These are phyloP conservation scores for Trichoderma reesei DNA, from an alignment of 495 filamentous ascomycete genomes.

Conservation along the genomic window DNA sequence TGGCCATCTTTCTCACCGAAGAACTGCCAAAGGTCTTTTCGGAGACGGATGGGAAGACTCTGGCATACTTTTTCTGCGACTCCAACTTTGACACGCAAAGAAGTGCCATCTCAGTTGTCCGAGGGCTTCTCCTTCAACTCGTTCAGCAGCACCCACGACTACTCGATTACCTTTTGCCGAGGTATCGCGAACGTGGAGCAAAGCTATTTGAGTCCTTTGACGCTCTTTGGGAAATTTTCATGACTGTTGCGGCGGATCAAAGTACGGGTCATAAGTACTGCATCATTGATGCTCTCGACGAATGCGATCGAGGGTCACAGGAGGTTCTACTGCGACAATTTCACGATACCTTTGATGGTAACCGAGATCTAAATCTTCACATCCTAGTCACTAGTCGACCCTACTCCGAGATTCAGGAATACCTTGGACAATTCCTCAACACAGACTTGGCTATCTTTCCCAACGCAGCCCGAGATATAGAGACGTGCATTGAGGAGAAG, in stretches of 20 bases:
- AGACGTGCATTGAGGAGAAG: too few relatives aligned
- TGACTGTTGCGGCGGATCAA: conserved; percentile 12
- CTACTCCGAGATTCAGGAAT: conserved; percentile 11
- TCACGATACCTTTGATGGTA: conserved; percentile 13
- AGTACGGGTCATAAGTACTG: conserved; percentile 15
- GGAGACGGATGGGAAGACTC: conserved; percentile 8
- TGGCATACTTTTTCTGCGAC: conserved; percentile 27
- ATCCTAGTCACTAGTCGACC: conserved; percentile 22
- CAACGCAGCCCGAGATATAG: too few relatives aligned
- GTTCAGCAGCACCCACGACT: conserved; percentile 15
- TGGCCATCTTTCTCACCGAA: conserved; percentile 19
- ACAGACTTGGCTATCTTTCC: too few relatives aligned
- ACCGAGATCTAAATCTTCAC: conserved; percentile 15
- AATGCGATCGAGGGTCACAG: conserved; percentile 20
- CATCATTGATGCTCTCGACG: conserved; percentile 24
- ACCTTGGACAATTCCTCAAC: background rate
- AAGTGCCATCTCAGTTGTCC: conserved; percentile 18
- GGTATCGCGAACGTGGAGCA: conserved; percentile 18
- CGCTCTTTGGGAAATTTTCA: conserved; percentile 19
- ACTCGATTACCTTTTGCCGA: conserved; percentile 18
- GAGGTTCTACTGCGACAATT: conserved; percentile 17
- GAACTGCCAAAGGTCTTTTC: conserved; percentile 16
- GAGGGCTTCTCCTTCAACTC: conserved; percentile 24
- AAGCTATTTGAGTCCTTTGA: conserved; percentile 23
- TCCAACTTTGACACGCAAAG: conserved; percentile 14